Evolutionary conservation across 768 basidiomycete species (phyloP).

Genomic region (Leccinum disarticulatum): DNA sequence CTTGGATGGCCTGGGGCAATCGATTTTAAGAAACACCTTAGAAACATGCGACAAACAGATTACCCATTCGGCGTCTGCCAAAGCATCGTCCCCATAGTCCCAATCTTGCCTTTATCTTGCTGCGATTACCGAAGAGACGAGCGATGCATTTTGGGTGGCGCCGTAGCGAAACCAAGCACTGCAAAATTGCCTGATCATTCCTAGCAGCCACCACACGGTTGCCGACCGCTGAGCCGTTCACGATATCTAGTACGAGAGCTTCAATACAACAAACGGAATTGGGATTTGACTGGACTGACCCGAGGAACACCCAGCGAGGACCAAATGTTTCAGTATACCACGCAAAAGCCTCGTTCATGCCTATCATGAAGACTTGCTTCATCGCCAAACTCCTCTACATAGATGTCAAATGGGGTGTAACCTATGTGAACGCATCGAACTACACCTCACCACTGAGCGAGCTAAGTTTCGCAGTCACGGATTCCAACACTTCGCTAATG

Average conservation of each 20-base stretch:
- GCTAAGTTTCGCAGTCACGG: conserved; percentile 5
- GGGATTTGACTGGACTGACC: neutral
- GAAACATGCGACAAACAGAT: neutral
- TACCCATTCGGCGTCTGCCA: conserved; percentile 10
- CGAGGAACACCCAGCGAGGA: conserved; percentile 1
- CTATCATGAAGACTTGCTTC: neutral
- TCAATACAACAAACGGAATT: neutral
- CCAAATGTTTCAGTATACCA: conserved; percentile 16
- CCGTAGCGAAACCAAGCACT: neutral
- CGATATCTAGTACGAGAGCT: conserved; percentile 4
- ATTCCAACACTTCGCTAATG: conserved; percentile 9
- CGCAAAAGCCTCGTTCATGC: conserved; percentile 5
- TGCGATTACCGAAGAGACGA: conserved; percentile 11
- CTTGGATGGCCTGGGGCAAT: conserved; percentile 6
- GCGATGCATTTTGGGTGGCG: neutral
- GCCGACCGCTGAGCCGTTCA: neutral
- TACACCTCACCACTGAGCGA: conserved; percentile 12
- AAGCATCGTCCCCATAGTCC: conserved; percentile 1
- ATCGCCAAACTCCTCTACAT: conserved; percentile 14
- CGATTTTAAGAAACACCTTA: neutral
- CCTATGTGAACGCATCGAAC: neutral
- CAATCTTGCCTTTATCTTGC: neutral
- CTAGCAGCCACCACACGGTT: too few species aligned
- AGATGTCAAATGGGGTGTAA: neutral
- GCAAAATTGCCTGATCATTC: neutral